These are phyloP conservation scores for Hypoxylon lenormandii DNA, from an alignment of 495 filamentous ascomycete species.

Conservation along the genomic window DNA sequence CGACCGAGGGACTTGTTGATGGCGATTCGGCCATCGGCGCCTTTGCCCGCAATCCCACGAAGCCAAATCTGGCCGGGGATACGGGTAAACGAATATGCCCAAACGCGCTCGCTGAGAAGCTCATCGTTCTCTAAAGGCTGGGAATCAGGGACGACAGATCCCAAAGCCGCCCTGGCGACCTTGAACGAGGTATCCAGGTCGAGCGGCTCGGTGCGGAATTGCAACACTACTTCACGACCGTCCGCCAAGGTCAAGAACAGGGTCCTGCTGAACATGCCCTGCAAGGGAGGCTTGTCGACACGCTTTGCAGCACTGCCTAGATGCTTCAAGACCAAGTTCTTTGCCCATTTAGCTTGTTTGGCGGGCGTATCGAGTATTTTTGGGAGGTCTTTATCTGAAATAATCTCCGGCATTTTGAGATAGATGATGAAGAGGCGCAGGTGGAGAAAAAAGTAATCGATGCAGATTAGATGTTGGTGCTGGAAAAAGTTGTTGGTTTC, in stretches of 20 bases:
- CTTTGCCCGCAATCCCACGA: constrained; percentile 42
- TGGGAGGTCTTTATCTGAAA: constrained; percentile 49
- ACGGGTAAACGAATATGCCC: constrained; percentile 49
- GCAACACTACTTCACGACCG: constrained; percentile 48
- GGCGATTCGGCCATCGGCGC: constrained; percentile 38
- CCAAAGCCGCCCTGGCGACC: constrained; percentile 45
- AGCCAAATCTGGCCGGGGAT: constrained; percentile 49
- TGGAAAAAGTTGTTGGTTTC: too few species aligned
- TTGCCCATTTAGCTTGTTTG: constrained; percentile 53
- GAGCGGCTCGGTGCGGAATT: constrained; percentile 52
- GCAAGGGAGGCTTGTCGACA: constrained; percentile 48
- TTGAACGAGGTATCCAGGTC: constrained; percentile 44
- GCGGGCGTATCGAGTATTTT: constrained; percentile 48
- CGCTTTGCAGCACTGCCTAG: constrained; percentile 46
- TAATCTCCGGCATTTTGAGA: constrained; percentile 44
- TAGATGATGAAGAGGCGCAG: too few species aligned
- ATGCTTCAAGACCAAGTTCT: constrained; percentile 49
- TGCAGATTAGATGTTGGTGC: too few species aligned
- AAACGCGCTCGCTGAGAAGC: constrained; percentile 36
- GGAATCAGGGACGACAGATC: constrained; percentile 44
- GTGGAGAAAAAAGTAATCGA: too few species aligned
- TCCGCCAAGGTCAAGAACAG: constrained; percentile 47
- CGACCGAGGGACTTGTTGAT: constrained; percentile 45
- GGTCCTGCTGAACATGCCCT: constrained; percentile 53
- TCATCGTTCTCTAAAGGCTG: constrained; percentile 46